Evolutionary conservation across 768 basidiomycete species (phyloP).

Genomic region (Podaxis sp.): DNA sequence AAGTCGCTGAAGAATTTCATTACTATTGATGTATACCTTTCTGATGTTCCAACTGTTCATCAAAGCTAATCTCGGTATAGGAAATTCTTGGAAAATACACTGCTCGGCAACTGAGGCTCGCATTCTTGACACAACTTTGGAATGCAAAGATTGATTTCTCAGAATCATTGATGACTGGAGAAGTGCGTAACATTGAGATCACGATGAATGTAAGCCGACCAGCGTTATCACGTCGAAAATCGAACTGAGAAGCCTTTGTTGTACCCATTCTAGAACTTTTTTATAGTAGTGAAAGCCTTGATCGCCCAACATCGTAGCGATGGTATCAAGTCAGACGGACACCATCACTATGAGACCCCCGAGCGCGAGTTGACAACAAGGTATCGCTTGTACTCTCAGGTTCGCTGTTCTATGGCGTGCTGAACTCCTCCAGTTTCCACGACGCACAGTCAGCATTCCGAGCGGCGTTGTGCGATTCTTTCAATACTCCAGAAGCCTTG

Average conservation of each 20-base stretch:
- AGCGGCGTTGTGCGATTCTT: constrained; percentile 89
- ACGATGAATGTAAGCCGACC: constrained; percentile 72
- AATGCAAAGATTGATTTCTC: constrained; percentile 94
- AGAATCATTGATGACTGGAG: constrained; percentile 83
- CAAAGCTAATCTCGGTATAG: constrained; percentile 36
- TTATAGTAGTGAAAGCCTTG: constrained; percentile 82
- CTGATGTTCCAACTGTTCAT: background rate
- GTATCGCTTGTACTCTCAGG: constrained; percentile 37
- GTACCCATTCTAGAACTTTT: constrained; percentile 76
- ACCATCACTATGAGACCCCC: constrained; percentile 61
- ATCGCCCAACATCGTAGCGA: constrained; percentile 53
- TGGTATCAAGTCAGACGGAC: constrained; percentile 51
- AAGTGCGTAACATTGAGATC: constrained; percentile 82
- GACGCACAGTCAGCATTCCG: constrained; percentile 79
- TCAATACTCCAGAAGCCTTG: constrained; percentile 90
- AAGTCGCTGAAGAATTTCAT: constrained; percentile 99
- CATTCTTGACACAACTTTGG: constrained; percentile 91
- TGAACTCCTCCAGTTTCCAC: constrained; percentile 54
- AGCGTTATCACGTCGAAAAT: background rate
- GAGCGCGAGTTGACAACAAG: constrained; percentile 70
- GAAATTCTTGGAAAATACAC: constrained; percentile 84
- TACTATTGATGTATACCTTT: constrained; percentile 77
- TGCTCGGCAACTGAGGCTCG: constrained; percentile 85
- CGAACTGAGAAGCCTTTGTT: constrained; percentile 11
- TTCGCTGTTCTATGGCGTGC: background rate